phyloP scores from a whole-genome alignment of 2,329 filamentous ascomycete genomes.

The Penicillium olsonii region DNA sequence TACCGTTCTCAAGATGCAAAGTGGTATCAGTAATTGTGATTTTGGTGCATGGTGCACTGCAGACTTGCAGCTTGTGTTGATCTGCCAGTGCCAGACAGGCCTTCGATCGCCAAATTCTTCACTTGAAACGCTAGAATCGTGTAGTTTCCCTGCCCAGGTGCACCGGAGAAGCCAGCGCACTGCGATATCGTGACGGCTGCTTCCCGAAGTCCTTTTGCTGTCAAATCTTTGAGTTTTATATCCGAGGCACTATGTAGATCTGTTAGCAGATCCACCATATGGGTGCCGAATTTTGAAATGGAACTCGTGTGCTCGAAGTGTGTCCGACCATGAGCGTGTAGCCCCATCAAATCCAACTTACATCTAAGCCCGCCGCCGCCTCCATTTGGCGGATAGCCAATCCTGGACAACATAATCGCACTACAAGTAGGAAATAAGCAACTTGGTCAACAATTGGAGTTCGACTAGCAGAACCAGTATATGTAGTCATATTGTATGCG shows the following conservation, averaged over 20 bases:
- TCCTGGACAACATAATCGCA: too few relatives aligned
- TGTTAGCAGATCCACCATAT: not conserved
- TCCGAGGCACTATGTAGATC: constrained; percentile 31
- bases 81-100: constrained; percentile 21
- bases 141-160: constrained; percentile 37
- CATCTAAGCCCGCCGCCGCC: constrained; percentile 59
- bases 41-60: constrained; percentile 35
- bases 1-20: constrained; percentile 22
- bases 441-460: too few relatives aligned
- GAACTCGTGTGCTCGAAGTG: too few relatives aligned
- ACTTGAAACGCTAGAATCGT: constrained; percentile 46
- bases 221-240: constrained; percentile 41
- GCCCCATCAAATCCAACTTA: constrained; percentile 35
- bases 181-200: constrained; percentile 41
- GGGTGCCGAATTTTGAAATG: not conserved
- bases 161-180: constrained; percentile 42
- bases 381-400: constrained; percentile 58
- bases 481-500: too few relatives aligned
- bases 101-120: constrained; percentile 28
- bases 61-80: constrained; percentile 27
- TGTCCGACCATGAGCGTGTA: not conserved
- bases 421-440: too few relatives aligned
- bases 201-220: constrained; percentile 28
- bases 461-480: too few relatives aligned
- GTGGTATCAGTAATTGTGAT: constrained; percentile 22